Conservation (phyloP, 169 alveolate genomes). For the Ichthyophthirius multifiliis region DNA sequence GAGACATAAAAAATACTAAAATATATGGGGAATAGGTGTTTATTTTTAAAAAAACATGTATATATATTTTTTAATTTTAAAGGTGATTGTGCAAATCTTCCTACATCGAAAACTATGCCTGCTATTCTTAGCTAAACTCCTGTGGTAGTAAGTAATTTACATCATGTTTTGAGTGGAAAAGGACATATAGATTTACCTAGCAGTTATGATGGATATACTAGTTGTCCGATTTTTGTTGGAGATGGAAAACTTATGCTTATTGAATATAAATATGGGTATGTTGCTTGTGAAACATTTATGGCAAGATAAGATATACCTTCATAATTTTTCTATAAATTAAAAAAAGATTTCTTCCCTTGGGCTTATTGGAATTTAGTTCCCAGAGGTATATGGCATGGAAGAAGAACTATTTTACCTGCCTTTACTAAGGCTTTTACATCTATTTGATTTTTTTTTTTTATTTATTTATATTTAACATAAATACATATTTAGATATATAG, state of each 20-base stretch:
- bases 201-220: not conserved
- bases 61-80: not conserved
- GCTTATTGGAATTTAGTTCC: not conserved
- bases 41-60: too few relatives aligned
- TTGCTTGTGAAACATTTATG: not conserved
- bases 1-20: not conserved
- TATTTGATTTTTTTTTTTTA: too few relatives aligned
- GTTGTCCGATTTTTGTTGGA: not conserved
- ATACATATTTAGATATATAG: too few relatives aligned
- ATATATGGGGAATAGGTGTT: not conserved
- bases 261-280: not conserved
- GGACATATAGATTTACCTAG: not conserved
- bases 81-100: not conserved
- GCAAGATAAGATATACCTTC: not conserved
- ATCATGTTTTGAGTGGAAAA: not conserved
- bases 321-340: not conserved
- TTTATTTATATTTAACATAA: too few relatives aligned
- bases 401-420: not conserved
- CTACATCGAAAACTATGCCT: not conserved
- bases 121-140: not conserved
- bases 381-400: not conserved
- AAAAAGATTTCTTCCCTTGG: not conserved
- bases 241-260: not conserved
- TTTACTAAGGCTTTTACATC: not conserved
- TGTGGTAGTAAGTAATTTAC: not conserved